Base-by-base conservation (phyloP, 2,329 filamentous ascomycete genomes). In the Ascochyta clinopodiicola region DNA sequence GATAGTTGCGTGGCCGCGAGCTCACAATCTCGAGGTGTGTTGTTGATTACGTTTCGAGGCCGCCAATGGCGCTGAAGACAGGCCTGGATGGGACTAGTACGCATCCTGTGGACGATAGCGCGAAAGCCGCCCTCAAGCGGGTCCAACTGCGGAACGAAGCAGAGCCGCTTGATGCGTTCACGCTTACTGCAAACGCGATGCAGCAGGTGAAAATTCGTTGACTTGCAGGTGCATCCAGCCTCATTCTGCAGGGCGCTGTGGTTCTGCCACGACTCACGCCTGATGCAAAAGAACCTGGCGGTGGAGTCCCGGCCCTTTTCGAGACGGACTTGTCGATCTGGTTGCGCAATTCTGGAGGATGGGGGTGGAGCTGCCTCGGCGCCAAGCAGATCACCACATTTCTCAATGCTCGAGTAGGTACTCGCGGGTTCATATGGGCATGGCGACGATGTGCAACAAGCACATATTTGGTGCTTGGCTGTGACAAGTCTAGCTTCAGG, bases 301-400 rank as follows among this genome's bases (percentile, higher is more conserved):
- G 52, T 56, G 52, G 52, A 43, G 29, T 25, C 40, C 45, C 31
- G 46, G 42, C 19, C 46, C 52, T 47, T 57, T 44, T 47, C 17
- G 34, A 42, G 34, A 56, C 53, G 42, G 54, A 47, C 19, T 17
- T 36, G 54, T 51, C 54, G 54, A 57, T 57, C 54, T 44, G 2
- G 36, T 57, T 48, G 48, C 48, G 47, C 47, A 39, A 51, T 42
- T 46, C 52, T 56, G 38, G 53, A 50, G 42, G 36, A 55, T 42
- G 52, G 52, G 51, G 46, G 52, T 56, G 54, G 54, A 57, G 47
- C 47, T 48, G 25, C 25, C 54, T 48, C 43, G 54, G 54, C 54
- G 54, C 54, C 54, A 57, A 57, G 54, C 32, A n/a, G 54, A 57
- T 57, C 54, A 57, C 47, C 54, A 48, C 48, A 57, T 51, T 57